phyloP scores from a whole-genome alignment of 129 eudicot species.

The Artemisia tridentata region DNA sequence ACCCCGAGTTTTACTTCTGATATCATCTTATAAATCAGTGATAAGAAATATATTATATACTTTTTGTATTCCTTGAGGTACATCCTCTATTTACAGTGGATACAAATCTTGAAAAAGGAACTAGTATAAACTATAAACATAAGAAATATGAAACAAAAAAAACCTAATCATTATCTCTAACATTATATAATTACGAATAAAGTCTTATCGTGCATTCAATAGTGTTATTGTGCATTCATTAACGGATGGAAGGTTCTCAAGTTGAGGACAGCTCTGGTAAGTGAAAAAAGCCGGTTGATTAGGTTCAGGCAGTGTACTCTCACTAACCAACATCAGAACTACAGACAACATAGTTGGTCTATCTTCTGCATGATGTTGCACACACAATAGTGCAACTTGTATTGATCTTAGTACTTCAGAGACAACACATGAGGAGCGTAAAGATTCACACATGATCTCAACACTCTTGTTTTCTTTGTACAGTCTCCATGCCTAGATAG shows the following conservation, averaged over 20 bases:
- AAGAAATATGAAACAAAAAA: too few relatives aligned
- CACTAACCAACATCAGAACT: constrained; percentile 27
- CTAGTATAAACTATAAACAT: too few relatives aligned
- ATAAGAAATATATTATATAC: too few relatives aligned
- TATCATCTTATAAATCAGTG: too few relatives aligned
- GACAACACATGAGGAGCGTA: constrained; percentile 20
- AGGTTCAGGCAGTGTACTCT: constrained; percentile 18
- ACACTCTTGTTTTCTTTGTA: constrained; percentile 21
- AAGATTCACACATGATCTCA: constrained; percentile 25
- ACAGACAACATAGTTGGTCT: constrained; percentile 34
- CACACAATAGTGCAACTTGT: constrained; percentile 31
- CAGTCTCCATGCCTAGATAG: constrained; percentile 35
- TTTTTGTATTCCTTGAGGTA: too few relatives aligned
- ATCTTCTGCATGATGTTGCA: constrained; percentile 35
- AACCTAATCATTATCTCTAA: too few relatives aligned
- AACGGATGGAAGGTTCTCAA: background rate
- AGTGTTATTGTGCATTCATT: constrained; percentile 19
- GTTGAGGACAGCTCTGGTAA: background rate
- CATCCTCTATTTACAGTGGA: too few relatives aligned
- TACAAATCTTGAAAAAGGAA: too few relatives aligned
- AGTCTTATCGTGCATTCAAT: background rate
- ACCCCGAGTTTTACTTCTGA: too few relatives aligned
- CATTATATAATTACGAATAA: too few relatives aligned
- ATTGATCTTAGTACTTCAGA: constrained; percentile 28
- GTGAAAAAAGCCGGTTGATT: constrained; percentile 32